Evolutionary conservation across 768 basidiomycete genomes (phyloP).

Genomic region (Amanita fuliginea): DNA sequence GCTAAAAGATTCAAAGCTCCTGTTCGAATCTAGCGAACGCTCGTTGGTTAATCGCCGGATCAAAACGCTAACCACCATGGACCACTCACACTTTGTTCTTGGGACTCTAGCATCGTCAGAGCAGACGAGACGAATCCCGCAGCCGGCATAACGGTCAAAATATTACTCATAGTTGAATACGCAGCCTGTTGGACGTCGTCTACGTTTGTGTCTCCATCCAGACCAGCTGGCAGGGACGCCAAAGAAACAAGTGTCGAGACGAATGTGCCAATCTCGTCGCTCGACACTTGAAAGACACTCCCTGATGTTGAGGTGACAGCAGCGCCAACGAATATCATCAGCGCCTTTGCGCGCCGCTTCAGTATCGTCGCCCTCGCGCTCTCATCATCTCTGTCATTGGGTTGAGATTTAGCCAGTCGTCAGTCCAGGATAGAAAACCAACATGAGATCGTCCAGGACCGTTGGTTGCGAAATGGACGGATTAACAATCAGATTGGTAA

Average conservation of each 20-base stretch:
- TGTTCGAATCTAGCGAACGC: conserved; percentile 36
- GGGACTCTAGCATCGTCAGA: conserved; percentile 41
- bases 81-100: conserved; percentile 37
- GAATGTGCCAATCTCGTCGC: conserved; percentile 26
- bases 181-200: conserved; percentile 36
- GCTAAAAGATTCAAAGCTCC: conserved; percentile 64
- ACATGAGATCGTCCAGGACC: conserved; percentile 53
- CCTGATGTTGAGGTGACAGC: conserved; percentile 26
- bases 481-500: conserved; percentile 31
- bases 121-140: conserved; percentile 54
- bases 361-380: conserved; percentile 33
- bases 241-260: conserved; percentile 39
- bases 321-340: conserved; percentile 52
- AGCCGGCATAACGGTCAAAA: conserved; percentile 58
- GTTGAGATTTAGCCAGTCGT: not conserved
- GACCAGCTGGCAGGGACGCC: conserved; percentile 22
- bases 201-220: conserved; percentile 22
- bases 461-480: conserved; percentile 26
- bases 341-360: conserved; percentile 54
- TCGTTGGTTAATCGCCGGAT: not conserved
- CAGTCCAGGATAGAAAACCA: conserved; percentile 12
- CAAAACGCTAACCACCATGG: not conserved
- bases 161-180: conserved; percentile 37
- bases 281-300: conserved; percentile 7
- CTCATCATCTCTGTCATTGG: conserved; percentile 43